Evolutionary conservation across 331 rosid species (phyloP).

Genomic region (Spiraea crenata): DNA sequence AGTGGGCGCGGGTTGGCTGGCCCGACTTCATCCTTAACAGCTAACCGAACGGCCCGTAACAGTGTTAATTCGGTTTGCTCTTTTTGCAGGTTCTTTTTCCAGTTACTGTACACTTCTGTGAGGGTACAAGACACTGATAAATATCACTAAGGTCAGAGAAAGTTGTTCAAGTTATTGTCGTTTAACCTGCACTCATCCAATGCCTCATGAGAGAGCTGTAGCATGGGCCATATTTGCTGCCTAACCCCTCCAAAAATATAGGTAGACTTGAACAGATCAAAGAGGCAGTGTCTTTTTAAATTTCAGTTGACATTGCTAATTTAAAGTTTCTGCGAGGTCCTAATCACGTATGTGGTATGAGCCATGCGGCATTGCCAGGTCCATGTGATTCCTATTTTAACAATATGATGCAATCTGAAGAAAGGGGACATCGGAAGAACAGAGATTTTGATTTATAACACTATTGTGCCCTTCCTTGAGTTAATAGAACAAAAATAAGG

Average conservation of each 20-base stretch:
- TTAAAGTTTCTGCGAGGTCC: slow-evolving; percentile 3
- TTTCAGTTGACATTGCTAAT: not conserved
- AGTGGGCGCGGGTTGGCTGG: too few species aligned
- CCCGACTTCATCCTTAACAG: too few species aligned
- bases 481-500: not conserved
- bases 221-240: not conserved
- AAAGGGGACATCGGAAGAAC: not conserved
- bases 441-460: not conserved
- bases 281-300: not conserved
- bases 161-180: too few species aligned
- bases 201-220: too few species aligned
- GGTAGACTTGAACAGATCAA: slow-evolving; percentile 5
- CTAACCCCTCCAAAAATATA: slow-evolving; percentile 8
- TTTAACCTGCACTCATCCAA: too few species aligned
- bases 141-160: too few species aligned
- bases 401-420: too few species aligned
- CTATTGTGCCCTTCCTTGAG: slow-evolving; percentile 1
- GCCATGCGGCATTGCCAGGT: not conserved
- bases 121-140: too few species aligned
- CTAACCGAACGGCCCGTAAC: too few species aligned
- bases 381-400: not conserved
- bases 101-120: too few species aligned
- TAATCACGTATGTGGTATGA: not conserved
- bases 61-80: too few species aligned
- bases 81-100: too few species aligned